phyloP scores from a whole-genome alignment of 192 early-diverging fungal species.

The Podila verticillata region DNA sequence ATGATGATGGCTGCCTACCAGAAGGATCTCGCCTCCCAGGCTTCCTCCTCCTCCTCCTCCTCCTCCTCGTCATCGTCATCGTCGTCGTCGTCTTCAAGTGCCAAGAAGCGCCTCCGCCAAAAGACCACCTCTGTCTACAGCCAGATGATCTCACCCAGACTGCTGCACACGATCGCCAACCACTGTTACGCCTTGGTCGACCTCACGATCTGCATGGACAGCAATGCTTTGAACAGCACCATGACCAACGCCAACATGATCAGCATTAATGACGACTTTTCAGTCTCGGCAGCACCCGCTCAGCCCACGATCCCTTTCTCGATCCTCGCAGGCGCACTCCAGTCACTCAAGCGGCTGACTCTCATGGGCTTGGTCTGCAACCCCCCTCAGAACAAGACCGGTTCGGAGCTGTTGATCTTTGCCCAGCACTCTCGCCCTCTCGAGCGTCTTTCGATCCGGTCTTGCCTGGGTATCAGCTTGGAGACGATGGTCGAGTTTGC shows the following conservation, averaged over 20 bases:
- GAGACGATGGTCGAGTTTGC: slow-evolving; percentile 32
- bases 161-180: slow-evolving; percentile 41
- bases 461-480: slow-evolving; percentile 28
- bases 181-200: slow-evolving; percentile 44
- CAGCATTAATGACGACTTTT: neutral
- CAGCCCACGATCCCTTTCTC: slow-evolving; percentile 44
- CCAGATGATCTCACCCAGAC: slow-evolving; percentile 36
- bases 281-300: neutral
- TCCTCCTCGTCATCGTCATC: slow-evolving; percentile 2
- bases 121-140: slow-evolving; percentile 48
- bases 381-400: slow-evolving; percentile 35
- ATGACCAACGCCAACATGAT: neutral
- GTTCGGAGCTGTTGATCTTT: slow-evolving; percentile 34
- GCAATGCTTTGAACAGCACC: slow-evolving; percentile 3
- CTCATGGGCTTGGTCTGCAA: slow-evolving; percentile 41
- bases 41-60: slow-evolving; percentile 4
- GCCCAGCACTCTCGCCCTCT: slow-evolving; percentile 28
- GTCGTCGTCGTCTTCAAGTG: slow-evolving; percentile 9
- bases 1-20: neutral
- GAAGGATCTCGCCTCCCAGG: slow-evolving; percentile 13
- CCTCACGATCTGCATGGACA: slow-evolving; percentile 45
- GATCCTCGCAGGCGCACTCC: slow-evolving; percentile 34
- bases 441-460: slow-evolving; percentile 37
- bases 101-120: slow-evolving; percentile 32
- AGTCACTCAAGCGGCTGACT: slow-evolving; percentile 34